Base-by-base conservation (phyloP, 1,139 yeast species). In the Torulaspora globosa region DNA sequence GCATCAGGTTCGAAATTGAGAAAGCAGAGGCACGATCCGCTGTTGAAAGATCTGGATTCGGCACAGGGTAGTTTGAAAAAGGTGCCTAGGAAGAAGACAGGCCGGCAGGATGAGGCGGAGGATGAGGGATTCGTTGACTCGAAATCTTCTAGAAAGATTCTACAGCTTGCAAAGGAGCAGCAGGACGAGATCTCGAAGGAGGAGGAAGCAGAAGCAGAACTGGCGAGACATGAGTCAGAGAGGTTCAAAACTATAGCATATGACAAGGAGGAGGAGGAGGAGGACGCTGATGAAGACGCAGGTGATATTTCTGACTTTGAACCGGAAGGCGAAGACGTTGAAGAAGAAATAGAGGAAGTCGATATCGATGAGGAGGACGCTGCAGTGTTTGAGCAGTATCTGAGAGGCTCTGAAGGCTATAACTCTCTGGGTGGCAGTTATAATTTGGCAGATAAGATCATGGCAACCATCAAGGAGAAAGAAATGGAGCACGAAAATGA, bases 131-230 rank as follows among this genome's bases (percentile, higher is more conserved):
- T 70, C 57, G 75, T 92, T 39, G 97, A 90, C 70, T 87, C 97
- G 15, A 73, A 80, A 23, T 73, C 88, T 30, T 86, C 97, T 1
- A 76, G 95, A 67, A 88, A 80, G 70, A 90, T 92, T 66, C 73
- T 92, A 54, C 86, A 84, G 63, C 73, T 92, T 55, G 98, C 97
- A 12, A 82, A 78, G 58, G 92, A 84, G 59, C 98, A 92, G 69
- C 97, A 89, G 65, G 90, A 86, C 39, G 98, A 92, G 64, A 67
- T 90, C 10, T 75, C 69, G 9, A 67, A 63, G 24, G 71, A 70
- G 43, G 73, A 71, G 38, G 69, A 66, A 23, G 68, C 62, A 24
- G 72, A 65, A 35, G 44, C 47, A n/a, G 41, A 47, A 39, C 43
- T 40, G 12, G 53, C 57, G n/a, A 49, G 55, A 16, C 58, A 64